Base-by-base conservation (phyloP, 768 basidiomycete genomes). In the Coprinellus micaceus region DNA sequence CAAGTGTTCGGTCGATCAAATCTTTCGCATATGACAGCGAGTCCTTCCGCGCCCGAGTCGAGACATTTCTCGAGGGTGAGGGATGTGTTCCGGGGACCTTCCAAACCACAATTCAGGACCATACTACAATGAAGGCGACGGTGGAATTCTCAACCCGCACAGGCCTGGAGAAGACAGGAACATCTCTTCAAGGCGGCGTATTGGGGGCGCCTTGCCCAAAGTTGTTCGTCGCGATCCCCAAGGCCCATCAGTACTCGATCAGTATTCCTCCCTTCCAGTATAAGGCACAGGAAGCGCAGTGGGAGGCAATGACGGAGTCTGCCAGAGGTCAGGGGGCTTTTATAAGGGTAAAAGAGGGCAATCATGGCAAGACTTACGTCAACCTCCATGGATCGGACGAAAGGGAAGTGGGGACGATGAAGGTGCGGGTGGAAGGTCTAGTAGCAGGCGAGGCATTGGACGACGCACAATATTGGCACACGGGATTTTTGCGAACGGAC, bases 351-450 rank as follows among this genome's bases (percentile, higher is more conserved):
- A 54, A 53, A 13, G 36, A 56, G 61, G 1, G 61, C 3, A 61
- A 59, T n/a, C 56, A 46, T 33, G 50, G 44, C 19, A 52, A 54
- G 4, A 71, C 77, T 43, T 66, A 68, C 13, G 72, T 85, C 43
- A 74, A 68, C 3, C 71, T 85, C n/a, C 60, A 70, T 0, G 84
- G 84, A 0, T 70, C 78, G 15, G 78, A 79, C 50, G 80, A 80
- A 66, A 77, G 79, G 59, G 76, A 75, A 1, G 74, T 79, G 1
- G 85, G 84, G 1, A 72, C 77, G 4, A 61, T 86, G 58, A 86
- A 85, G 67, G 83, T 85, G 15, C 70, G 83, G 52, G 79, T 82
- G 0, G 85, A 86, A 64, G 77, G 71, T 52, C 63, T 86, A 36
- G 77, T 74, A 2, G 71, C 71, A 24, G 84, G 84, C 3, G 77